These are phyloP conservation scores for Fusarium tuaranense DNA, from an alignment of 2,329 filamentous ascomycete species.

Conservation along the genomic window DNA sequence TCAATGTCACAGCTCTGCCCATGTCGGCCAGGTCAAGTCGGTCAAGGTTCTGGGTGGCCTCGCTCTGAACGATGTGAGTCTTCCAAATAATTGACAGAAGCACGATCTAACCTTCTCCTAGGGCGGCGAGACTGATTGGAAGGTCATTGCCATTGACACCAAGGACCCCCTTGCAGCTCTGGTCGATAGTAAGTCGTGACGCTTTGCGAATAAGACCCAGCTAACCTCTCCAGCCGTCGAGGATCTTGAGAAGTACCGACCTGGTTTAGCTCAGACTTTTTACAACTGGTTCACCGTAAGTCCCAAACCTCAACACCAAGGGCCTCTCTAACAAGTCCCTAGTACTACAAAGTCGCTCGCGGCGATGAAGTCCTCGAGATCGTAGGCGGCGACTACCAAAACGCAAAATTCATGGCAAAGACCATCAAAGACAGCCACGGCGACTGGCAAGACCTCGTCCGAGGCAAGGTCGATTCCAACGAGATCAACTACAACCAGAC, in stretches of 20 bases:
- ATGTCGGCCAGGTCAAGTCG: conserved; percentile 55
- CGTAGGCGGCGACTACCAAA: conserved; percentile 51
- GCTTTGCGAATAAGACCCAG: fast-evolving
- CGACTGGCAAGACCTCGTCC: conserved; percentile 55
- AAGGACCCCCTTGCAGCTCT: conserved; percentile 52
- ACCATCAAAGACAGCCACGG: conserved; percentile 52
- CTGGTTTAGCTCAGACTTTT: conserved; percentile 49
- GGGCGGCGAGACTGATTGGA: conserved; percentile 56
- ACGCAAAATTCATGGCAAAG: conserved; percentile 47
- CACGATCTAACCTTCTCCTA: fast-evolving
- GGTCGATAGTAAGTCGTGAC: conserved; percentile 47
- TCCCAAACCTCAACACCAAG: fast-evolving
- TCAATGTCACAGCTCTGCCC: conserved; percentile 31
- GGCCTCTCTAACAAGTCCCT: background rate
- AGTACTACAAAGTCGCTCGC: conserved; percentile 56
- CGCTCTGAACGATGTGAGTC: conserved; percentile 52
- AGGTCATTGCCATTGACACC: conserved; percentile 53
- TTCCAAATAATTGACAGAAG: fast-evolving
- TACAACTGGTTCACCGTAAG: conserved; percentile 55
- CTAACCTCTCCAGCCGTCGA: conserved; percentile 46
- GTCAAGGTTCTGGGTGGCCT: conserved; percentile 57
- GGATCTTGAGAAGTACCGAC: conserved; percentile 54
- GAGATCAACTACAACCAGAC: conserved; percentile 58
- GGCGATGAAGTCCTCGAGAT: conserved; percentile 52
- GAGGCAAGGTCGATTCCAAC: conserved; percentile 50